phyloP scores from a whole-genome alignment of 2,329 filamentous ascomycete genomes.

The Dothistroma septosporum region DNA sequence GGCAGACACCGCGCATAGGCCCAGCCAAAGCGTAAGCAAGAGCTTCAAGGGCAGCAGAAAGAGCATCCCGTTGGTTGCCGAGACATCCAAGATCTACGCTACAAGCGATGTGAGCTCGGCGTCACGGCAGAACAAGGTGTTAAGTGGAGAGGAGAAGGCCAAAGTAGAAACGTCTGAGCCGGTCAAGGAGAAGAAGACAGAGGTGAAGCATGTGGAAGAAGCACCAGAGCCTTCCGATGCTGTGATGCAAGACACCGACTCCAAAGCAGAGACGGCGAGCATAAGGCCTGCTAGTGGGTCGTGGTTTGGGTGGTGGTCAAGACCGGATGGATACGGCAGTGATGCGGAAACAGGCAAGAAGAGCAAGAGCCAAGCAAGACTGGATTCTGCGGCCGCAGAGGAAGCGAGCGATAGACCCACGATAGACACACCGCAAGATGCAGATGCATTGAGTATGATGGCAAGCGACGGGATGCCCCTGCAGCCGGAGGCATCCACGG shows the following conservation, averaged over 20 bases:
- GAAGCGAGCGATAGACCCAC: slow-evolving; percentile 42
- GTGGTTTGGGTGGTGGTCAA: slow-evolving; percentile 51
- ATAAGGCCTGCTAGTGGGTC: slow-evolving; percentile 27
- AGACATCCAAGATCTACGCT: slow-evolving; percentile 46
- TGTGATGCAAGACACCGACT: slow-evolving; percentile 21
- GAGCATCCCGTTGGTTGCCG: slow-evolving; percentile 42
- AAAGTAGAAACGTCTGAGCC: slow-evolving; percentile 19
- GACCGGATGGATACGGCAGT: slow-evolving; percentile 44
- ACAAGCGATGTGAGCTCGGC: slow-evolving; percentile 28
- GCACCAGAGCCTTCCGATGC: slow-evolving; percentile 45
- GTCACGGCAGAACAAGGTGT: slow-evolving; percentile 25
- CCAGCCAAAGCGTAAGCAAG: slow-evolving; percentile 35
- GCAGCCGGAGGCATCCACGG: background rate
- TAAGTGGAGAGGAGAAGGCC: slow-evolving; percentile 21
- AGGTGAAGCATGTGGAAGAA: slow-evolving; percentile 28
- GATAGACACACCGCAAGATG: slow-evolving; percentile 32
- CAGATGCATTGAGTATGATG: slow-evolving; percentile 1
- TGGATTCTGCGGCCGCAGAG: slow-evolving; percentile 28
- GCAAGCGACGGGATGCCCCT: background rate
- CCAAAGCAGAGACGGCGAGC: slow-evolving; percentile 23
- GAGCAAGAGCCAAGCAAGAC: slow-evolving; percentile 27
- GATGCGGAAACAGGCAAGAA: slow-evolving; percentile 34
- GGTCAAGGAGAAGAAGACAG: slow-evolving; percentile 17
- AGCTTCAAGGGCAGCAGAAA: slow-evolving; percentile 43
- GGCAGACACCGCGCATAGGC: slow-evolving; percentile 26